These are phyloP conservation scores for Graphilbum fragrans DNA, from an alignment of 2,329 filamentous ascomycete species.

Conservation along the genomic window DNA sequence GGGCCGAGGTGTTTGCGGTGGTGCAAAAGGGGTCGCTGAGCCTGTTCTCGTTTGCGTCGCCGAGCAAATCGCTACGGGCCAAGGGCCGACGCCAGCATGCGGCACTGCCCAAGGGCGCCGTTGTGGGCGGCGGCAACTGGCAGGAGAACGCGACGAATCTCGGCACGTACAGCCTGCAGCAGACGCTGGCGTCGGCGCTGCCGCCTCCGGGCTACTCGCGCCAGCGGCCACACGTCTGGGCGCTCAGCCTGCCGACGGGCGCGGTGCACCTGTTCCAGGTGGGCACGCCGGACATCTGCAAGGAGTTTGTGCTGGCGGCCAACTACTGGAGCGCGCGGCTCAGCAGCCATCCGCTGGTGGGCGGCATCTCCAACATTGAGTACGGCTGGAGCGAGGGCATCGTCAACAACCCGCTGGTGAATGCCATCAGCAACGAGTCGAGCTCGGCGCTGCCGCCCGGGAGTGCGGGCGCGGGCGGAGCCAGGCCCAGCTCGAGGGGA, in stretches of 20 bases:
- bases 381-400: conserved; percentile 91
- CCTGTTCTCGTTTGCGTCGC: conserved; percentile 79
- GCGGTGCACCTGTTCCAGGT: conserved; percentile 98
- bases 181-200: conserved; percentile 82
- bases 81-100: conserved; percentile 46
- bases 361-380: conserved; percentile 92
- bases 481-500: conserved; percentile 10
- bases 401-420: conserved; percentile 48
- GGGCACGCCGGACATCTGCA: conserved; percentile 85
- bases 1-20: conserved; percentile 91
- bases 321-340: conserved; percentile 97
- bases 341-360: conserved; percentile 84
- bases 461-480: neutral
- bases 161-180: conserved; percentile 75
- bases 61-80: conserved; percentile 62
- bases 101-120: conserved; percentile 40
- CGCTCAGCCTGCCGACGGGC: conserved; percentile 78
- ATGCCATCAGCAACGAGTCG: conserved; percentile 39
- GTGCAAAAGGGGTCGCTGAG: conserved; percentile 91
- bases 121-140: conserved; percentile 95
- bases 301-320: conserved; percentile 85
- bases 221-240: conserved; percentile 83
- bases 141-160: conserved; percentile 89
- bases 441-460: conserved; percentile 6
- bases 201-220: conserved; percentile 91